phyloP scores from a whole-genome alignment of 495 filamentous ascomycete genomes.

The Mytilinidion resinicola region DNA sequence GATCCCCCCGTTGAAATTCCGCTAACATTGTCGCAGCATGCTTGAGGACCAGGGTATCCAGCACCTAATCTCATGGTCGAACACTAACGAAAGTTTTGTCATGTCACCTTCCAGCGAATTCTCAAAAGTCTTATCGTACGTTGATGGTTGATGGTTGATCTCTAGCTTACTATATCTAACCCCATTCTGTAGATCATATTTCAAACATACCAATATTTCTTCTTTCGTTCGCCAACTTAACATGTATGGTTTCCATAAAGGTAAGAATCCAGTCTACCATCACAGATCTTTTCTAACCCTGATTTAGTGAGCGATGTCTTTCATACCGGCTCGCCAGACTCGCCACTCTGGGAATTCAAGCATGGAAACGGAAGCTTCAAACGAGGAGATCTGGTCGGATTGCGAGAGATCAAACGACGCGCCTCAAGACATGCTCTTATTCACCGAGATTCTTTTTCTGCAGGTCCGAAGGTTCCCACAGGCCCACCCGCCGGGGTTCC shows the following conservation, averaged over 20 bases:
- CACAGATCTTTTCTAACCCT: constrained; percentile 4
- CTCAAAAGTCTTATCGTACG: constrained; percentile 95
- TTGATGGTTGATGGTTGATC: constrained; percentile 12
- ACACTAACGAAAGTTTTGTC: constrained; percentile 90
- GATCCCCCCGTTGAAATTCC: not conserved
- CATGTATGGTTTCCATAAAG: constrained; percentile 99
- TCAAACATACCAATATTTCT: constrained; percentile 98
- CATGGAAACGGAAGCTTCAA: constrained; percentile 98
- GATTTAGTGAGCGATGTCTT: constrained; percentile 91
- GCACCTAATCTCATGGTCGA: constrained; percentile 94
- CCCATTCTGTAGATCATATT: constrained; percentile 65
- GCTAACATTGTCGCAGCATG: constrained; percentile 65
- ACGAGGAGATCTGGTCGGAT: constrained; percentile 80
- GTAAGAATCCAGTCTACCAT: constrained; percentile 42
- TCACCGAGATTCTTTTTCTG: constrained; percentile 85
- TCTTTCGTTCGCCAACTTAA: constrained; percentile 97
- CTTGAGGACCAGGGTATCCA: constrained; percentile 88
- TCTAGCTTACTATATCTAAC: constrained; percentile 26
- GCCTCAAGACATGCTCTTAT: constrained; percentile 95
- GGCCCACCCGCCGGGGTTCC: constrained; percentile 68
- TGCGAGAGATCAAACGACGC: constrained; percentile 92
- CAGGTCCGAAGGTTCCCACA: constrained; percentile 59
- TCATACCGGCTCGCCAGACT: constrained; percentile 91
- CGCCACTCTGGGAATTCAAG: constrained; percentile 97
- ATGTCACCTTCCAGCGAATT: constrained; percentile 97